Percentiles rank a stretch among this genome's conserved stretches.
phyloP scores from a whole-genome alignment of 2,329 filamentous ascomycete genomes.

The Fusarium xylarioides region DNA sequence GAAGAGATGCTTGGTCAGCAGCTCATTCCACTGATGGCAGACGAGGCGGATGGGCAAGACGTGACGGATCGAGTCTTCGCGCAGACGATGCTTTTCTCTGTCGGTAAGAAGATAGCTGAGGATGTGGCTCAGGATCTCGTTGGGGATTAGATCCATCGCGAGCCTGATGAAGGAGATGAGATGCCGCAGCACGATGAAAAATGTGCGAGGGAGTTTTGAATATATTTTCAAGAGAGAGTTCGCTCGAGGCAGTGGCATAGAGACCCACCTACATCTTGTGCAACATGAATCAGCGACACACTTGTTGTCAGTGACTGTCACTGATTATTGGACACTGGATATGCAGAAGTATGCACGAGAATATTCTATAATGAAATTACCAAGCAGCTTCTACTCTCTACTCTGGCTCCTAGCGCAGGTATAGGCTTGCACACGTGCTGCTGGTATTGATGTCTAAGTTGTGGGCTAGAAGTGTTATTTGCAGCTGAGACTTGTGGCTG shows the following conservation, averaged over 20 bases:
- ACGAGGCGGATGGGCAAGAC: conserved; percentile 10
- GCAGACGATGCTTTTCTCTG: background rate
- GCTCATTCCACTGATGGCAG: conserved; percentile 12
- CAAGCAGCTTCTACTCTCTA: too few species aligned
- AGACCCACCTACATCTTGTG: background rate
- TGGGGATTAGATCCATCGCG: background rate
- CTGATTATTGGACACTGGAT: too few species aligned
- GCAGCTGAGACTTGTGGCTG: too few species aligned
- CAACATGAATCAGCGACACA: background rate
- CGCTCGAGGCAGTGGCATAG: background rate
- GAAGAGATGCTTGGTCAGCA: background rate
- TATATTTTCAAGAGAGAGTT: background rate
- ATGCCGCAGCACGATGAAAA: too few species aligned
- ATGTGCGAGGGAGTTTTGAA: too few species aligned
- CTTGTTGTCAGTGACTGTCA: too few species aligned
- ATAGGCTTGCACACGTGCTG: too few species aligned
- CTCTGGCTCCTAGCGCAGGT: too few species aligned
- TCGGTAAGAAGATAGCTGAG: background rate
- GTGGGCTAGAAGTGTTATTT: too few species aligned
- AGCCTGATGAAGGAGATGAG: fast-evolving
- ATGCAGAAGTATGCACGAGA: too few species aligned
- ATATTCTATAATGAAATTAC: too few species aligned
- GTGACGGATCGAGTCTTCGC: fast-evolving
- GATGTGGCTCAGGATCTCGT: conserved; percentile 5
- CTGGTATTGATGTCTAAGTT: too few species aligned